These are phyloP conservation scores for Fusarium sp. DNA, from an alignment of 2,329 filamentous ascomycete genomes.

Conservation along the genomic window DNA sequence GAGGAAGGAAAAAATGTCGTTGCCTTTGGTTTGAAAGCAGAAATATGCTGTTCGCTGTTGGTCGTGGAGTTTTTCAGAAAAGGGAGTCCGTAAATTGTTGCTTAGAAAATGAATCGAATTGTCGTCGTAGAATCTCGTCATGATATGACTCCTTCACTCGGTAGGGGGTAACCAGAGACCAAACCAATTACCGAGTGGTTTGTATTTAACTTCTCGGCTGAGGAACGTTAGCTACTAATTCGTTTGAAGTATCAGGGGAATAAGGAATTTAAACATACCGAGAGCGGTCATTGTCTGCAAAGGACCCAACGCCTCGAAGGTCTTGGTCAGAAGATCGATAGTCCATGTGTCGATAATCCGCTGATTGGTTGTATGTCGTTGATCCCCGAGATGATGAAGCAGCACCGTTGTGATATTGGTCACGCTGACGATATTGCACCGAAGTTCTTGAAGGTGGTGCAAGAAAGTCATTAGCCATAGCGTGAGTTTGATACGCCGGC, in stretches of 20 bases:
- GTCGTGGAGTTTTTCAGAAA: neutral
- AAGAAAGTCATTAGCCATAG: conserved; percentile 26
- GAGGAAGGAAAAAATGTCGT: neutral
- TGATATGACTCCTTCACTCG: conserved; percentile 2
- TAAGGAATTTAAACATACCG: conserved; percentile 9
- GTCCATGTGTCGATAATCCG: conserved; percentile 28
- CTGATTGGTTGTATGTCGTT: conserved; percentile 18
- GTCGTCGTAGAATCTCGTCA: neutral
- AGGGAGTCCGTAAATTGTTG: neutral
- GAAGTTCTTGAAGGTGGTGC: conserved; percentile 28
- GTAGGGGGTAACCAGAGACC: conserved; percentile 44
- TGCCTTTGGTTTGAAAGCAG: neutral
- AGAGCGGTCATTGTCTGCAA: conserved; percentile 37
- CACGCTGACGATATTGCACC: conserved; percentile 7
- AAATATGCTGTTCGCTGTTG: conserved; percentile 2
- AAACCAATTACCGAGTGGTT: conserved; percentile 46
- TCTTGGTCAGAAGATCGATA: conserved; percentile 35
- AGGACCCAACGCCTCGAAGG: conserved; percentile 40
- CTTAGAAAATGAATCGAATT: neutral
- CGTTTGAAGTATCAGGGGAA: no score
- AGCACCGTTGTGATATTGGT: neutral
- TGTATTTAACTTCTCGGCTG: conserved; percentile 44
- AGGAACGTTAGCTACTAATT: conserved; percentile 1
- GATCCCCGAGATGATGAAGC: conserved; percentile 31
- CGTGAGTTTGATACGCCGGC: conserved; percentile 23